These are phyloP conservation scores for Chrysoporthe cubensis DNA, from an alignment of 2,329 filamentous ascomycete genomes.

Conservation along the genomic window DNA sequence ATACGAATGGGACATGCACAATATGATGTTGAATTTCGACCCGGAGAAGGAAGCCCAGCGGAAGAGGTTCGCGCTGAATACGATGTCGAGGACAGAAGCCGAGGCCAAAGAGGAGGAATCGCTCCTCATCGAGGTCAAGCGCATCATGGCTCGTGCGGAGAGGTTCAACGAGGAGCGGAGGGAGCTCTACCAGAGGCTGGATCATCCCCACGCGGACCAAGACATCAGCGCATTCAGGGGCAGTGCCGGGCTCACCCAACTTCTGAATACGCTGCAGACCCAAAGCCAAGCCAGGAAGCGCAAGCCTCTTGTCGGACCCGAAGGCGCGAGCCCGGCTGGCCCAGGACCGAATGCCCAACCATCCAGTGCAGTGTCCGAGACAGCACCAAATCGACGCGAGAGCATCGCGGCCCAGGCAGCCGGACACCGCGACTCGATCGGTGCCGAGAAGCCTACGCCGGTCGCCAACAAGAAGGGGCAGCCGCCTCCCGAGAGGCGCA, in stretches of 20 bases:
- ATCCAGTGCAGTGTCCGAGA: conserved; percentile 45
- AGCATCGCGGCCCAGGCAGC: conserved; percentile 51
- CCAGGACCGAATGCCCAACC: conserved; percentile 37
- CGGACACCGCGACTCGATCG: conserved; percentile 51
- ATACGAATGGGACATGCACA: conserved; percentile 80
- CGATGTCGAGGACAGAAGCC: conserved; percentile 78
- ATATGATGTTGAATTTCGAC: conserved; percentile 86
- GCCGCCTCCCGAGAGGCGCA: conserved; percentile 62
- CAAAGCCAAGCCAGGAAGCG: conserved; percentile 92
- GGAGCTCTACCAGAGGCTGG: conserved; percentile 84
- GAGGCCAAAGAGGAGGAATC: conserved; percentile 93
- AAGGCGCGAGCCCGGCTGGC: conserved; percentile 54
- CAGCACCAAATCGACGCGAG: conserved; percentile 51
- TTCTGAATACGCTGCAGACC: conserved; percentile 62
- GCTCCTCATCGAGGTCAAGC: conserved; percentile 85
- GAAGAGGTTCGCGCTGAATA: conserved; percentile 82
- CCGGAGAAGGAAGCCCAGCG: conserved; percentile 76
- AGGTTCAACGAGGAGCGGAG: conserved; percentile 85
- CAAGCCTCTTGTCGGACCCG: conserved; percentile 68
- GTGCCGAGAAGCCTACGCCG: conserved; percentile 43
- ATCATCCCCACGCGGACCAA: conserved; percentile 72
- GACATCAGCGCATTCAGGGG: conserved; percentile 57
- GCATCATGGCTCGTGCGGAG: conserved; percentile 85
- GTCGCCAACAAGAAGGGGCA: conserved; percentile 56
- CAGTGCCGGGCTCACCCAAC: conserved; percentile 24